A percentile compares a stretch with the other conserved stretches of the same genome.
Evolutionary conservation across 2,329 filamentous ascomycete species (phyloP).

Genomic region (Ophiocordyceps camponoti-floridani): DNA sequence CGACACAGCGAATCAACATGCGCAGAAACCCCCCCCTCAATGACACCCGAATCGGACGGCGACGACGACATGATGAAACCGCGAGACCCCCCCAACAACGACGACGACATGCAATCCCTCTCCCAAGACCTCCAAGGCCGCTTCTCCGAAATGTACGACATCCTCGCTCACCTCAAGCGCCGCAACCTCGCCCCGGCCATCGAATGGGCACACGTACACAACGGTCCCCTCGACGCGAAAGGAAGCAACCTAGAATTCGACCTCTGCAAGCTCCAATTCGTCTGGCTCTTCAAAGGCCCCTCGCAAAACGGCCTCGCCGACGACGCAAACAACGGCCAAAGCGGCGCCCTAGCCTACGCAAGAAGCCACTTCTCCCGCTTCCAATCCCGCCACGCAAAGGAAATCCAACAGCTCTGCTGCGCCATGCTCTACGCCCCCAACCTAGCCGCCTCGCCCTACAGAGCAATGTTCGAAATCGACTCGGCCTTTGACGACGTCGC

Average conservation of each 20-base stretch:
- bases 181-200: conserved; percentile 72
- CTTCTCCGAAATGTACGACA: conserved; percentile 82
- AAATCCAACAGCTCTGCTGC: conserved; percentile 66
- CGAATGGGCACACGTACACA: conserved; percentile 62
- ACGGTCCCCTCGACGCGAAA: conserved; percentile 51
- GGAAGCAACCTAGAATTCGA: conserved; percentile 95
- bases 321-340: conserved; percentile 33
- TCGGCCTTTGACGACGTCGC: conserved; percentile 70
- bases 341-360: conserved; percentile 60
- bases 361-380: conserved; percentile 57
- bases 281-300: conserved; percentile 65
- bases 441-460: conserved; percentile 60
- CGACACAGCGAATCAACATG: conserved; percentile 4
- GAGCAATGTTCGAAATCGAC: conserved; percentile 55
- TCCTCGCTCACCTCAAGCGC: conserved; percentile 59
- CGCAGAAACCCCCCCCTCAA: too few species aligned
- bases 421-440: conserved; percentile 69
- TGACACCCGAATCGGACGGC: conserved; percentile 5
- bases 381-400: conserved; percentile 52
- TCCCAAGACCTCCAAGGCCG: conserved; percentile 49
- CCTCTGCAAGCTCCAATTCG: conserved; percentile 72
- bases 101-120: conserved; percentile 9
- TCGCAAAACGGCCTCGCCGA: conserved; percentile 35
- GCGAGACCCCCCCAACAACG: conserved; percentile 3
- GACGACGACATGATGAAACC: conserved; percentile 14